Evolutionary conservation across 2,329 filamentous ascomycete species (phyloP).

Genomic region (Xylariaceae sp.): DNA sequence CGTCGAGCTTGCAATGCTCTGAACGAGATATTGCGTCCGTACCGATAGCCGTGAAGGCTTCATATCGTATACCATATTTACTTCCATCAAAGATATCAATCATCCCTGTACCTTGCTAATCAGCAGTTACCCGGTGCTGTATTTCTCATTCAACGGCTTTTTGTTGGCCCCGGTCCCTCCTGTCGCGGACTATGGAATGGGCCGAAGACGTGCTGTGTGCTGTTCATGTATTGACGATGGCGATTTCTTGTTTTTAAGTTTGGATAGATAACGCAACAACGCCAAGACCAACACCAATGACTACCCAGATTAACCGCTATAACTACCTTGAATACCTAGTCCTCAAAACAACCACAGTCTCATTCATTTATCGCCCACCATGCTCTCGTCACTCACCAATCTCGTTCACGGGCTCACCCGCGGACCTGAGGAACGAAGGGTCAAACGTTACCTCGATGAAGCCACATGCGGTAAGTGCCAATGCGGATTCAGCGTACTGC

Average conservation of each 20-base stretch:
- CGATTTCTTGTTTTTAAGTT: background rate
- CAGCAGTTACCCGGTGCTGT: too few species aligned
- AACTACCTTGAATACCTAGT: background rate
- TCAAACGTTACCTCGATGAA: slow-evolving; percentile 2
- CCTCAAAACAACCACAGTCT: background rate
- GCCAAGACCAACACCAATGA: too few species aligned
- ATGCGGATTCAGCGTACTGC: background rate
- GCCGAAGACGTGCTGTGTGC: background rate
- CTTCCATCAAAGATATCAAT: too few species aligned
- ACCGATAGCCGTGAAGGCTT: too few species aligned
- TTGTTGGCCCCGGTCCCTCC: background rate
- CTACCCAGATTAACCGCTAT: too few species aligned
- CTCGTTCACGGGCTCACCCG: background rate
- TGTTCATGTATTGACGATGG: background rate
- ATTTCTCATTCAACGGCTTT: background rate
- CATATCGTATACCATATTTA: too few species aligned
- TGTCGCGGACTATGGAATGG: background rate
- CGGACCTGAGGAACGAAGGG: slow-evolving; percentile 1
- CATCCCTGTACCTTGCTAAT: background rate
- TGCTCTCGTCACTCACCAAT: background rate
- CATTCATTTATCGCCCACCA: background rate
- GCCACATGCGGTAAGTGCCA: slow-evolving; percentile 4
- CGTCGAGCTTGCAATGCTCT: too few species aligned
- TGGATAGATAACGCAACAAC: background rate
- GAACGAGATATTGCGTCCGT: too few species aligned